Base-by-base conservation (phyloP, 208 protist species). In the Balamuthia mandrillaris region DNA sequence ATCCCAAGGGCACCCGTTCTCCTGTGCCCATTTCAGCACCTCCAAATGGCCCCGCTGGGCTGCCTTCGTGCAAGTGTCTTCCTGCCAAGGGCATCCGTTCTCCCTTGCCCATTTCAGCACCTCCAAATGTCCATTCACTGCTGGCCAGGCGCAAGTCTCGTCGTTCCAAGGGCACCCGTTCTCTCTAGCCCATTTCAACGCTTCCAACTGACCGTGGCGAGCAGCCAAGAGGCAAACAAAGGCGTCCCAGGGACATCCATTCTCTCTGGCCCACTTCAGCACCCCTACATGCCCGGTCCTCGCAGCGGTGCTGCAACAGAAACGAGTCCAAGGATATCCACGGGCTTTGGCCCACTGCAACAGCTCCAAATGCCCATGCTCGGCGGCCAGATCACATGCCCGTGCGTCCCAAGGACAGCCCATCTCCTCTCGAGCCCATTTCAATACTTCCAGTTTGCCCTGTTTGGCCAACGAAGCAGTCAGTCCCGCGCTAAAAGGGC, bases 241-340 rank as follows among this genome's bases (percentile, higher is more conserved):
- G 37, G 42, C 1, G 44, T 75, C 35, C 63, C 63, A 74, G 5
- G 63, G 63, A 39, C 1, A 51, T 1, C 66, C 66, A 41, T 21
- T 9, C 18, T 10, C n/a, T n/a, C n/a, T 31, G 37, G 66, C 66
- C 66, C 66, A 75, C 5, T 75, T 21, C n/a, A 75, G 44, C 3
- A 75, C 35, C 10, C 51, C 29, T 3, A 75, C 27, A 44, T 75
- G n/a, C 37, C 66, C 66, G 3, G 10, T 41, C 6, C 2, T 10
- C 42, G 66, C 66, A 49, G 66, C 66, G n/a, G n/a, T n/a, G n/a
- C n/a, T n/a, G n/a, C n/a, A n/a, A n/a, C n/a, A n/a, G n/a, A n/a
- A n/a, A n/a, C n/a, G n/a, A n/a, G n/a, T n/a, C 66, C 66, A 75
- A 14, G 66, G 66, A 44, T 41, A 75, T 12, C 66, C 66, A 24